Base-by-base conservation (phyloP, 2,329 filamentous ascomycete genomes). In the Trichoderma semiorbis region DNA sequence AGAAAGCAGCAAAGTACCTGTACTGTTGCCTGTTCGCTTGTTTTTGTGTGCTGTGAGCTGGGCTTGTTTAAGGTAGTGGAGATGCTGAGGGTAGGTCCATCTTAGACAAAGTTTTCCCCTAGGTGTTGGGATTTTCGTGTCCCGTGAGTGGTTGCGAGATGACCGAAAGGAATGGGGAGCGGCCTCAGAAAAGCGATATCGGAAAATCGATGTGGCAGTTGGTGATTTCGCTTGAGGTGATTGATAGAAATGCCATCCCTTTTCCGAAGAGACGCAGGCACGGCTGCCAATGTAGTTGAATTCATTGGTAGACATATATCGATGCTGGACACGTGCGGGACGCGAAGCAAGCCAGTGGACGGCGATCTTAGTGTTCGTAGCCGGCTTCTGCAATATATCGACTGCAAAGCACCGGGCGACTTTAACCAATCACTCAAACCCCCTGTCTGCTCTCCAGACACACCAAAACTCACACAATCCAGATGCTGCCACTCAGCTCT, bases 41-140 rank as follows among this genome's bases (percentile, higher is more conserved):
- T 61, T 47, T 58, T 34, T 34, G 34, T 26, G 21, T 24, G 66
- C 32, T 50, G 63, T 24, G 43, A 55, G 21, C 39, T 61, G 58
- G 32, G 53, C 65, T 39, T 61, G 60, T 53, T 63, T 70, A 70
- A 70, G 43, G 68, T 70, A 70, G 68, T 70, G 68, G 68, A 63
- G 68, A 61, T 69, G 53, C 26, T 69, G 47, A 57, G 43, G 39
- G 39, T 62, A 62, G 58, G 39, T 62, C 16, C 18, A 36, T 36
- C 55, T n/a, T 60, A 58, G 39, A 43, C 32, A 32, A 62, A 50
- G 60, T 64, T 62, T 55, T 62, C 21, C n/a, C 24, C 18, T 53
- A 16, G 66, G 43, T 16, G 3, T 30, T 55, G n/a, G 57, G 16
- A 34, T 62, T 47, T 39, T 55, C 16, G 34, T 55, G 66, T 69